Percentiles rank a stretch among this genome's conserved stretches.
phyloP scores from a whole-genome alignment of 495 filamentous ascomycete genomes.

The Talaromyces adpressus region DNA sequence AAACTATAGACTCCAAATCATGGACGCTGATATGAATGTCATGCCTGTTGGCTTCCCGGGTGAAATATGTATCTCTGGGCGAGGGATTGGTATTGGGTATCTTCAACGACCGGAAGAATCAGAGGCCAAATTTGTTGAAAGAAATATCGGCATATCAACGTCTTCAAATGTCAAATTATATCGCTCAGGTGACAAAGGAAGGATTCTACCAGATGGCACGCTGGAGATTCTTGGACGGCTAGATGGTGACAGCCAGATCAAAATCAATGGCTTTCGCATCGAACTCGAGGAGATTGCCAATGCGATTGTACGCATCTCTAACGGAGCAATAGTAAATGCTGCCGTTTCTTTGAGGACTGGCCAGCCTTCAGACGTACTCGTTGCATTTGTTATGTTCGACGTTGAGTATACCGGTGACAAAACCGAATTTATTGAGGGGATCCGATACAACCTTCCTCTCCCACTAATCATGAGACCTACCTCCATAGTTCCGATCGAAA shows the following conservation, averaged over 20 bases:
- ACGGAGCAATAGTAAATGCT: slow-evolving; percentile 17
- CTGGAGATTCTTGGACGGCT: slow-evolving; percentile 22
- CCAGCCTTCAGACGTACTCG: slow-evolving; percentile 14
- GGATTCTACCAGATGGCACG: slow-evolving; percentile 18
- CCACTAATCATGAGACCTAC: background rate
- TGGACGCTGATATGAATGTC: background rate
- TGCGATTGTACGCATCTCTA: slow-evolving; percentile 18
- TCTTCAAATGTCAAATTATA: background rate
- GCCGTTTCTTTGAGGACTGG: slow-evolving; percentile 19
- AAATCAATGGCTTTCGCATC: slow-evolving; percentile 40
- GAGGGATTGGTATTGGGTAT: background rate
- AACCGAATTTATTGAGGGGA: background rate
- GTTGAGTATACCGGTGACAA: background rate
- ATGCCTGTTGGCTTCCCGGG: background rate
- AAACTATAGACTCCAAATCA: background rate
- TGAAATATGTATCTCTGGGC: slow-evolving; percentile 4
- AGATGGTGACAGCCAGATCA: slow-evolving; percentile 33
- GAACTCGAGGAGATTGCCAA: slow-evolving; percentile 39
- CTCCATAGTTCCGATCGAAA: background rate
- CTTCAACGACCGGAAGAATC: background rate
- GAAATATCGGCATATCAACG: background rate
- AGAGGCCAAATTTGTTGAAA: background rate
- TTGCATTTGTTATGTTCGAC: slow-evolving; percentile 21
- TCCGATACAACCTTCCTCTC: slow-evolving; percentile 8
- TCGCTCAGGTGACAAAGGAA: slow-evolving; percentile 13